These are phyloP conservation scores for Fusarium sp. DNA, from an alignment of 2,329 filamentous ascomycete species.

Conservation along the genomic window DNA sequence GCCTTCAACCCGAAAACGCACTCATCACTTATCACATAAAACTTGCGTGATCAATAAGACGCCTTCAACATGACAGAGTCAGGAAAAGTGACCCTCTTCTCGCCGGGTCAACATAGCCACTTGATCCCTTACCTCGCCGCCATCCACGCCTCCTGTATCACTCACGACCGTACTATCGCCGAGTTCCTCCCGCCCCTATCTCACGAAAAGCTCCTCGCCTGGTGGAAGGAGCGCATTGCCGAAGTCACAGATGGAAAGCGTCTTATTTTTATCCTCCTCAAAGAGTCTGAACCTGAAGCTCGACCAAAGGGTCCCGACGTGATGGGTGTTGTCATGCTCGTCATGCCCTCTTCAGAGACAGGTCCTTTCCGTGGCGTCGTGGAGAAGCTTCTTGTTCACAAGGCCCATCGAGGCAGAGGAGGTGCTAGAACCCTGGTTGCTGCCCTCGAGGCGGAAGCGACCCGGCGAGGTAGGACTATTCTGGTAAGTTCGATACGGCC, in stretches of 20 bases:
- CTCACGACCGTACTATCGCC: constrained; percentile 63
- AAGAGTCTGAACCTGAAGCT: constrained; percentile 45
- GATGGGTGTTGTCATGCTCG: constrained; percentile 65
- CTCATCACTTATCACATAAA: neutral
- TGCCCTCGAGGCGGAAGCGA: constrained; percentile 64
- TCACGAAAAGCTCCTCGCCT: constrained; percentile 63
- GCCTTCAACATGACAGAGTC: constrained; percentile 43
- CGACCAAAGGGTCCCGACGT: constrained; percentile 56
- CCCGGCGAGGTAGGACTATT: constrained; percentile 57
- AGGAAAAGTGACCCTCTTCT: constrained; percentile 55
- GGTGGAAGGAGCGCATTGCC: constrained; percentile 64
- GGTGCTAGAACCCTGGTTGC: constrained; percentile 61
- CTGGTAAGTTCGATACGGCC: constrained; percentile 55
- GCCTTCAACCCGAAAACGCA: neutral
- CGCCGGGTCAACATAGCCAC: constrained; percentile 56
- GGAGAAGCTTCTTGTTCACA: constrained; percentile 66
- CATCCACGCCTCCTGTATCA: constrained; percentile 68
- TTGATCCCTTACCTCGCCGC: constrained; percentile 65
- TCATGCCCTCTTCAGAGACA: constrained; percentile 62
- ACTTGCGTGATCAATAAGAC: neutral
- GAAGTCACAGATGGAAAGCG: constrained; percentile 57
- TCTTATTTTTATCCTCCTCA: constrained; percentile 63
- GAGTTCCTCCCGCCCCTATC: constrained; percentile 68
- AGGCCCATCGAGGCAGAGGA: constrained; percentile 59
- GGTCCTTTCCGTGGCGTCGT: constrained; percentile 63